A percentile compares a stretch with the other conserved stretches of the same genome.
phyloP scores from a whole-genome alignment of 192 early-diverging fungal species.

The Endogone sp. region DNA sequence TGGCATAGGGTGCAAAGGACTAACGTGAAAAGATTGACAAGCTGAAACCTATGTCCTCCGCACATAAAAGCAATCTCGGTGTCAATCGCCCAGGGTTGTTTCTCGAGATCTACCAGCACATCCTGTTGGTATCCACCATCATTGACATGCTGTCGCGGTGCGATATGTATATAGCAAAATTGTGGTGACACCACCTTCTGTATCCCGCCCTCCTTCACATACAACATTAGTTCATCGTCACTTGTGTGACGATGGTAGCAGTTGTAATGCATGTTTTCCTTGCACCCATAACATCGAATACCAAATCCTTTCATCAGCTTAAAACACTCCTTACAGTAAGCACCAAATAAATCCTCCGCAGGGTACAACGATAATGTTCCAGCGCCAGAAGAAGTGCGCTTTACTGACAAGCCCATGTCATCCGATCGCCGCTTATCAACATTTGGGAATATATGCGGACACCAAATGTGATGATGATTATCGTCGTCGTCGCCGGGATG shows the following conservation, averaged over 20 bases:
- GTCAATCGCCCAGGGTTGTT: background rate
- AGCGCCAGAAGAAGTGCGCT: background rate
- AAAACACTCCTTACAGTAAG: slow-evolving; percentile 33
- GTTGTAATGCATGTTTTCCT: slow-evolving; percentile 40
- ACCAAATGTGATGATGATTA: slow-evolving; percentile 26
- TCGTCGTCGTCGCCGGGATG: slow-evolving; percentile 1
- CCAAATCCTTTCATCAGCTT: slow-evolving; percentile 42
- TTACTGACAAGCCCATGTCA: background rate
- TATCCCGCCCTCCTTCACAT: slow-evolving; percentile 26
- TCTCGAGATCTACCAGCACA: background rate
- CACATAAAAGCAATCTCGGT: slow-evolving; percentile 10
- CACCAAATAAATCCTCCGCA: slow-evolving; percentile 2
- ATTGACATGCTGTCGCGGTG: slow-evolving; percentile 10
- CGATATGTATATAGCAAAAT: slow-evolving; percentile 29
- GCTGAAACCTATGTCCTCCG: slow-evolving; percentile 42
- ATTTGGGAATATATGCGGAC: slow-evolving; percentile 37
- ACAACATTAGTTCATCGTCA: slow-evolving; percentile 29
- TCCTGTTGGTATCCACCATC: background rate
- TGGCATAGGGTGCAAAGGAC: slow-evolving; percentile 45
- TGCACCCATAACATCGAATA: slow-evolving; percentile 47
- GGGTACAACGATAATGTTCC: background rate
- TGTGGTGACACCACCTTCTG: slow-evolving; percentile 40
- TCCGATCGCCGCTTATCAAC: background rate
- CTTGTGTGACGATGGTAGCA: slow-evolving; percentile 37
- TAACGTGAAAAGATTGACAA: slow-evolving; percentile 50